Conservation (phyloP, 805 yeast genomes). For the Metschnikowia henanensis region DNA sequence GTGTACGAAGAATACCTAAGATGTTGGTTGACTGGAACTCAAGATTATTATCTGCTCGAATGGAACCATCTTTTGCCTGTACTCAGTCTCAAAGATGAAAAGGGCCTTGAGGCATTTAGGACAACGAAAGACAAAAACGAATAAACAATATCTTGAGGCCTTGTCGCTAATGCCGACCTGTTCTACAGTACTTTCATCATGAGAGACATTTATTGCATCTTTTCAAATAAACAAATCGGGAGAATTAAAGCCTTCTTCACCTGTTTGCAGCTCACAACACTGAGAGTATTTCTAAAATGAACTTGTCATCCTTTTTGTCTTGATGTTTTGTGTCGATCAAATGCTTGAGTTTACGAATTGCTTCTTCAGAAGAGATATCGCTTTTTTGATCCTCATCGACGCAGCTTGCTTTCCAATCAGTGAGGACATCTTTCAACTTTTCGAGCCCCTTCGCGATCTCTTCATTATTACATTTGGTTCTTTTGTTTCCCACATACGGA, state of each 20-base stretch:
- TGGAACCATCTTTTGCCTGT: constrained; percentile 48
- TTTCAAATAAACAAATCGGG: too few relatives aligned
- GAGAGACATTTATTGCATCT: too few relatives aligned
- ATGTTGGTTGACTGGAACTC: constrained; percentile 59
- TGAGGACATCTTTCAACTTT: constrained; percentile 46
- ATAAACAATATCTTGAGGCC: background rate
- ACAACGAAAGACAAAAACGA: constrained; percentile 9
- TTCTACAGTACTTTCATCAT: too few relatives aligned
- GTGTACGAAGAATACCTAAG: constrained; percentile 77
- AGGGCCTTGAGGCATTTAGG: constrained; percentile 15
- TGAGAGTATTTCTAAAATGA: constrained; percentile 46
- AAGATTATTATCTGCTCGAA: constrained; percentile 53
- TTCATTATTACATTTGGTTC: constrained; percentile 48
- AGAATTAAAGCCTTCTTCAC: too few relatives aligned
- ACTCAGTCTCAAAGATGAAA: constrained; percentile 14
- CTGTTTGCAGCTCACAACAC: constrained; percentile 26
- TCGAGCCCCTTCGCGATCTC: constrained; percentile 58
- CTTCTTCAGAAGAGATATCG: constrained; percentile 35
- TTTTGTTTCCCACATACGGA: constrained; percentile 46
- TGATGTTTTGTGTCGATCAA: constrained; percentile 29
- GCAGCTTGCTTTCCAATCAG: constrained; percentile 53
- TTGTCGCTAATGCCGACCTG: too few relatives aligned
- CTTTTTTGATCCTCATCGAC: constrained; percentile 25
- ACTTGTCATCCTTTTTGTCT: constrained; percentile 32
- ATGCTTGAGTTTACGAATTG: constrained; percentile 37